phyloP scores from a whole-genome alignment of 2,329 filamentous ascomycete genomes.

The Emmonsiellopsis sp. region DNA sequence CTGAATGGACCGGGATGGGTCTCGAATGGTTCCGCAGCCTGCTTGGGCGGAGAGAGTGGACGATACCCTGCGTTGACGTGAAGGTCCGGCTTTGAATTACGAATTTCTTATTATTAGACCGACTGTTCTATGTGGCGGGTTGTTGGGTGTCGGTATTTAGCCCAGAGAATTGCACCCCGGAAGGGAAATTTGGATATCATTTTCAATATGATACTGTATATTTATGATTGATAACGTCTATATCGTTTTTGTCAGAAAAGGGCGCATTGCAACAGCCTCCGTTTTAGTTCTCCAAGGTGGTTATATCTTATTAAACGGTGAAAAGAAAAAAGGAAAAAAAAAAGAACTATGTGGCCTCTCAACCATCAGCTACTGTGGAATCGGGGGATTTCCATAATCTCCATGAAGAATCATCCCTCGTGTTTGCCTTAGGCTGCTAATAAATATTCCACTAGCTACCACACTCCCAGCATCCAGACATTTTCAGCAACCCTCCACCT shows the following conservation, averaged over 20 bases:
- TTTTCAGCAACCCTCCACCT: not conserved
- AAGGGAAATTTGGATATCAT: not conserved
- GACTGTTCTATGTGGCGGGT: not conserved
- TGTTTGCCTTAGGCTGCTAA: too few relatives aligned
- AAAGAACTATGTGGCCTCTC: too few relatives aligned
- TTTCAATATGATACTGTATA: not conserved
- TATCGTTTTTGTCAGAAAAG: not conserved
- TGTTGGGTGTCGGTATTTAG: not conserved
- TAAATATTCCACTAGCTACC: too few relatives aligned
- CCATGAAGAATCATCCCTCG: too few relatives aligned
- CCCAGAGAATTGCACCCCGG: not conserved
- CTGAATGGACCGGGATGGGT: slow-evolving; percentile 66
- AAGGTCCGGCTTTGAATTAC: slow-evolving; percentile 59
- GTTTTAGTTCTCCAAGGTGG: too few relatives aligned
- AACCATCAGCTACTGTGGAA: too few relatives aligned
- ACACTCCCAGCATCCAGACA: not conserved
- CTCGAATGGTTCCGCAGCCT: slow-evolving; percentile 79
- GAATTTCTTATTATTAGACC: not conserved
- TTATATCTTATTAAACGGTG: too few relatives aligned
- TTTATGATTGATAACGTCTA: not conserved
- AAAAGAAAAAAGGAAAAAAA: too few relatives aligned
- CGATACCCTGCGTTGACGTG: slow-evolving; percentile 83
- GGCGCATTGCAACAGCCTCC: too few relatives aligned
- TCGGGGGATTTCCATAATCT: too few relatives aligned
- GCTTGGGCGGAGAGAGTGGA: slow-evolving; percentile 76